These are phyloP conservation scores for Starmerella cellae DNA, from an alignment of 805 yeast genomes.

Conservation along the genomic window DNA sequence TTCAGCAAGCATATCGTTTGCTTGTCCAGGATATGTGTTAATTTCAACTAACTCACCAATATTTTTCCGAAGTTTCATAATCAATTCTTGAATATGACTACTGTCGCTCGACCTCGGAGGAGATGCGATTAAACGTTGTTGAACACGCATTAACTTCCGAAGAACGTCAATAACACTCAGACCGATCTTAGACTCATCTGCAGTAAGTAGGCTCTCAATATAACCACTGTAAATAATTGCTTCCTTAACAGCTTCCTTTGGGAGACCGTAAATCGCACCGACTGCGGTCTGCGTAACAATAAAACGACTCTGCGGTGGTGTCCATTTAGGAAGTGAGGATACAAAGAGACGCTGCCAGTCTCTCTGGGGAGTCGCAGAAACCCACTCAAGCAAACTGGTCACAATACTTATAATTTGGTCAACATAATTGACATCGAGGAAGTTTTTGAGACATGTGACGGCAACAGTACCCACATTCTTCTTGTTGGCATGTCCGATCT, in stretches of 20 bases:
- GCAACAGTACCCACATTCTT: constrained; percentile 1
- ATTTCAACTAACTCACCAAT: constrained; percentile 63
- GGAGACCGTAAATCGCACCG: constrained; percentile 19
- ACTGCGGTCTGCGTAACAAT: constrained; percentile 41
- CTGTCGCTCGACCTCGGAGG: constrained; percentile 8
- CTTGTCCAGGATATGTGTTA: constrained; percentile 75
- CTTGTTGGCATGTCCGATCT: too few relatives aligned
- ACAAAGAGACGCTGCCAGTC: constrained; percentile 47
- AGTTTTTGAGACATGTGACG: constrained; percentile 3
- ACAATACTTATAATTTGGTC: constrained; percentile 8
- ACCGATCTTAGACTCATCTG: constrained; percentile 70
- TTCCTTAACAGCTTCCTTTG: constrained; percentile 11
- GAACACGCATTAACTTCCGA: constrained; percentile 31
- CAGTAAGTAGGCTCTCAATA: constrained; percentile 12
- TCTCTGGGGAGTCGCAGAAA: neutral
- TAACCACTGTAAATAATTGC: constrained; percentile 11
- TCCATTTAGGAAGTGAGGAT: constrained; percentile 56
- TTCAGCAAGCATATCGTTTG: constrained; percentile 66
- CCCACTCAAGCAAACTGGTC: constrained; percentile 8
- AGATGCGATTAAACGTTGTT: constrained; percentile 19
- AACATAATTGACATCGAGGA: constrained; percentile 6
- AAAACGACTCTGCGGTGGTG: constrained; percentile 69
- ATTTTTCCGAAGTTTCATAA: constrained; percentile 26
- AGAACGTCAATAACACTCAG: constrained; percentile 70
- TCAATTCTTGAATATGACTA: constrained; percentile 3